phyloP scores from a whole-genome alignment of 441 rosid genomes.

The Flueggea neowawraea region DNA sequence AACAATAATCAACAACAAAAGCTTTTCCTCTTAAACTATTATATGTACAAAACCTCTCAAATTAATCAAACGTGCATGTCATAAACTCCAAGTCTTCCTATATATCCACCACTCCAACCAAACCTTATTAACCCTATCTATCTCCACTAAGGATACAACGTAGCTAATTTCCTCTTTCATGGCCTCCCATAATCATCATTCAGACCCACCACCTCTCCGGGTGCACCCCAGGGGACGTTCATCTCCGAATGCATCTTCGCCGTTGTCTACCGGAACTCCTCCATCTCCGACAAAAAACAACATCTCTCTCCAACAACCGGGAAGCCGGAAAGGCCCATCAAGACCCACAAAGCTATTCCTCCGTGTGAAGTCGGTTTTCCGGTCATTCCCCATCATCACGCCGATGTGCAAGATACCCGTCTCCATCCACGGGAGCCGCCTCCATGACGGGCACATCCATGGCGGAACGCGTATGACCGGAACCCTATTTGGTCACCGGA shows the following conservation, averaged over 20 bases:
- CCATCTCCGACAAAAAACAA: conserved; percentile 11
- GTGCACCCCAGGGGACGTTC: too few relatives aligned
- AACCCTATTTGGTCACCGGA: conserved; percentile 68
- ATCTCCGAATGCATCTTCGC: not conserved
- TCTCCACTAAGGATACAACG: too few relatives aligned
- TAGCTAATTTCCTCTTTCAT: too few relatives aligned
- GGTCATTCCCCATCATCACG: conserved; percentile 70
- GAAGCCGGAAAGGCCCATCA: conserved; percentile 25
- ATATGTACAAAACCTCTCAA: too few relatives aligned
- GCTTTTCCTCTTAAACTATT: too few relatives aligned
- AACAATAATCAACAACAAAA: too few relatives aligned
- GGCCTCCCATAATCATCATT: too few relatives aligned
- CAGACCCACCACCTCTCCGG: too few relatives aligned
- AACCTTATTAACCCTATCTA: too few relatives aligned
- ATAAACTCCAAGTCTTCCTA: too few relatives aligned
- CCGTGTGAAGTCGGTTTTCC: conserved; percentile 53
- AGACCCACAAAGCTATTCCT: conserved; percentile 45
- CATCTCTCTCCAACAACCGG: conserved; percentile 32
- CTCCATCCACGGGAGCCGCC: conserved; percentile 31
- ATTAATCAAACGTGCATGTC: too few relatives aligned
- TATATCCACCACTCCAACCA: too few relatives aligned
- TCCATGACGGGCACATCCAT: conserved; percentile 52
- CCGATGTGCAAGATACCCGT: conserved; percentile 66
- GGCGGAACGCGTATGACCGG: conserved; percentile 83
- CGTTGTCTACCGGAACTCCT: not conserved